phyloP scores from a whole-genome alignment of 495 filamentous ascomycete species.

The Hypoxylon fragiforme region DNA sequence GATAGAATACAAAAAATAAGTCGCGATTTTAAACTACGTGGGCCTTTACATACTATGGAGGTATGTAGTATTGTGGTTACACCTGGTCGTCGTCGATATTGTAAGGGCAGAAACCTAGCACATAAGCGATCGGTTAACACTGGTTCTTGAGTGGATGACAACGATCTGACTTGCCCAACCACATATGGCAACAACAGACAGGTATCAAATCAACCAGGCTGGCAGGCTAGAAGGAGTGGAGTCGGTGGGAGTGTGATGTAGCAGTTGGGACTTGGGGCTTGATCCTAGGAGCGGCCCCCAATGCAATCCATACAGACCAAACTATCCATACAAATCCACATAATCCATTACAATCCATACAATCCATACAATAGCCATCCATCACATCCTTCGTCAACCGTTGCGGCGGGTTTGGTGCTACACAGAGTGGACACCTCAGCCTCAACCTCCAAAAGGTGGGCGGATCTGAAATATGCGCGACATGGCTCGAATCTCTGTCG shows the following conservation, averaged over 20 bases:
- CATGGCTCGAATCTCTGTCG: slow-evolving; percentile 33
- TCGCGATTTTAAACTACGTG: no score
- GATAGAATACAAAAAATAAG: no score
- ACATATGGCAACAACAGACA: background rate
- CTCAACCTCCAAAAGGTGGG: slow-evolving; percentile 41
- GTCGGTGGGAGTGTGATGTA: slow-evolving; percentile 32
- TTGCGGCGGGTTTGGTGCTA: slow-evolving; percentile 38
- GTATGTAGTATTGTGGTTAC: no score
- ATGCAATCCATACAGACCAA: background rate
- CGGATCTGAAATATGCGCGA: slow-evolving; percentile 35
- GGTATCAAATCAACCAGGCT: slow-evolving; percentile 20
- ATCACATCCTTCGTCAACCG: slow-evolving; percentile 32
- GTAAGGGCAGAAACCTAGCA: no score
- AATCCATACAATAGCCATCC: slow-evolving; percentile 24
- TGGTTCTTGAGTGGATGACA: slow-evolving; percentile 25
- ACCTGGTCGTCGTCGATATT: no score
- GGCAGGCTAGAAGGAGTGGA: slow-evolving; percentile 21
- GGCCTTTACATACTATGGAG: no score
- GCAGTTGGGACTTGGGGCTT: slow-evolving; percentile 28
- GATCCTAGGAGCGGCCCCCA: slow-evolving; percentile 9
- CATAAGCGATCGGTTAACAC: slow-evolving; percentile 30
- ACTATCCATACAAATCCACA: slow-evolving; percentile 18
- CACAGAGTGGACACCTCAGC: slow-evolving; percentile 36
- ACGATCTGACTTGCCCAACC: slow-evolving; percentile 3
- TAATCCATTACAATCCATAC: background rate